Evolutionary conservation across 2,329 filamentous ascomycete genomes (phyloP), one percentile per base, ranked within the genome.

Genomic region (Aspergillus ochraceoroseus): DNA sequence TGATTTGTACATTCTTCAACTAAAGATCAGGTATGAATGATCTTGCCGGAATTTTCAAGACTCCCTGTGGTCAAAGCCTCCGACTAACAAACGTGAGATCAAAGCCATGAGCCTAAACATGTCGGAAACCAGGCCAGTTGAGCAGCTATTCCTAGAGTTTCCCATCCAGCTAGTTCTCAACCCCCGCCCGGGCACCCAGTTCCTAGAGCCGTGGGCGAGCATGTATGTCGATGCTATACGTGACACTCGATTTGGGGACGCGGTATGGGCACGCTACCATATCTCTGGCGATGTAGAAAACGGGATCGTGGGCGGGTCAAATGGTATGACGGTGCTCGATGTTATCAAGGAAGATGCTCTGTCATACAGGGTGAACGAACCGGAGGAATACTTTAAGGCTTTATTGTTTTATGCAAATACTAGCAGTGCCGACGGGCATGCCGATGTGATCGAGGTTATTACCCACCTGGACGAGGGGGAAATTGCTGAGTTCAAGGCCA

Each of bases 231-330:
- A 28, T 3, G 3, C 26, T 4, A 12, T 28, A 5, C 4, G 11
- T 1, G 26, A 28, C 26, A 11, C n/a, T n/a, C n/a, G 30, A 17
- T 32, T 11, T 20, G 30, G 30, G 7, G 30, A 32, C 19, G 30
- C 30, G 9, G 17, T 22, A 19, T 32, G 30, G 30, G 30, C 30
- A 19, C 17, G 30, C 17, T 32, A 32, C 19, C 30, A 32, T 19
- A 32, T 32, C n/a, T n/a, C n/a, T n/a, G 25, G 25, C 2, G 25
- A 27, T 27, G 25, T 27, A 12, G 25, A 27, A 27, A 12, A 27
- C 11, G 3, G 25, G 11, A 22, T 34, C 32, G 13, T 34, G 13
- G 32, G 13, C 11, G 32, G 18, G 11, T 13, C 18, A 2, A 12
- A 6, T 14, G 13, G 13, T 14, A 11, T 14, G 17, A 34, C 32